These are phyloP conservation scores for Colletotrichum camelliae DNA, from an alignment of 2,329 filamentous ascomycete genomes.

Conservation along the genomic window DNA sequence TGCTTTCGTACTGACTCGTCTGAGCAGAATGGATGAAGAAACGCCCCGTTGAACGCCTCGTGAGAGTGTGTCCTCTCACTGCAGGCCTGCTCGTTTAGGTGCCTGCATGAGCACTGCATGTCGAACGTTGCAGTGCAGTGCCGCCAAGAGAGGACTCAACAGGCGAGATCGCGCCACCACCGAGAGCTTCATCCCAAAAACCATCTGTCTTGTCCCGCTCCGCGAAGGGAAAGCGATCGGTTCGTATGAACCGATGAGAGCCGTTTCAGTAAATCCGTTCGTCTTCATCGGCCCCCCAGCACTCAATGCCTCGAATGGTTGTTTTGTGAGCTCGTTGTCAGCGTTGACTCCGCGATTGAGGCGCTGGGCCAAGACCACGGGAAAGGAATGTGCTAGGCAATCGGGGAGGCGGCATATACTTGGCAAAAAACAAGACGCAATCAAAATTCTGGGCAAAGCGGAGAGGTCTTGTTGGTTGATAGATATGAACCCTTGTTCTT, in stretches of 20 bases:
- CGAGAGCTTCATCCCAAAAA: not conserved
- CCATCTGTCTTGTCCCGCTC: not conserved
- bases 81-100: not conserved
- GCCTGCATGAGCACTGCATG: not conserved
- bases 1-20: not conserved
- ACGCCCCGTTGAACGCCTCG: not conserved
- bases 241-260: not conserved
- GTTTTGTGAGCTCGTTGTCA: not conserved
- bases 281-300: not conserved
- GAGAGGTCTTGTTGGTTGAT: not conserved
- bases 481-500: not conserved
- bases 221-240: not conserved
- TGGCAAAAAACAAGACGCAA: not conserved
- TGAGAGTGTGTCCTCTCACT: not conserved
- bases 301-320: not conserved
- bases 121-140: not conserved
- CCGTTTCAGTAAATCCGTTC: not conserved
- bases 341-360: not conserved
- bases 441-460: constrained; percentile 7
- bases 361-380: constrained; percentile 1
- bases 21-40: not conserved
- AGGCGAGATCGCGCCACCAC: not conserved
- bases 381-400: not conserved
- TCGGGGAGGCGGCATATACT: not conserved
- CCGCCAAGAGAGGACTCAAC: not conserved